Evolutionary conservation across 495 filamentous ascomycete species (phyloP), one percentile per base, ranked within the genome.

Genomic region (Podospora pseudopauciseta): DNA sequence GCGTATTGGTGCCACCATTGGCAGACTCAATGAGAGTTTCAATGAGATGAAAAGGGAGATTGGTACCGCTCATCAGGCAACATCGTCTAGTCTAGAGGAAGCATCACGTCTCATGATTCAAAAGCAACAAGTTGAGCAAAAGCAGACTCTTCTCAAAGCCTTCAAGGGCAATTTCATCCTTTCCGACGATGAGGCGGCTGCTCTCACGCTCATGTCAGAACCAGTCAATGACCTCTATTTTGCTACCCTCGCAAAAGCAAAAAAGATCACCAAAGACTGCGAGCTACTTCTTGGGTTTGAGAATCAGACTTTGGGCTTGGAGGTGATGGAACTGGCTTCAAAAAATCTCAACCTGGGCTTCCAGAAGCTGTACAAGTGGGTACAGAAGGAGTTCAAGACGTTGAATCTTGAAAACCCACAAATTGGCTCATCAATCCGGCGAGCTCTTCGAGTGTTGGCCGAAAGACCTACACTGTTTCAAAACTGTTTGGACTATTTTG

Each of bases 321-420:
- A 98, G 72, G 86, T 98, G 23, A 93, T 98, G 87, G 95, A 97
- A 65, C 86, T 93, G 78, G 92, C 89, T 66, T 91, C 92, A 15
- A 89, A 89, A 65, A 87, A 91, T 54, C 85, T 99, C n/a, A 95
- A 97, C 75, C 85, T 85, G 15, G 94, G 91, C 15, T 98, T 96
- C 74, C 94, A 98, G 77, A 98, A 97, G 77, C 83, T 98, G 11
- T 97, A 94, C 77, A 86, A 89, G 68, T 98, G 96, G 96, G 90
- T 96, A 9, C 93, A 97, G 77, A 87, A 89, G 39, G 94, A 98
- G 73, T 93, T 99, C 81, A 94, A 94, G 76, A 88, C 89, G 1
- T 79, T 98, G 59, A 96, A 97, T 75, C 85, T 99, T 15, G 96
- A 98, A 76, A 97, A 93, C 74, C 94, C 94, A 4, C 93, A 96